Evolutionary conservation across 2,329 filamentous ascomycete genomes (phyloP).

Genomic region (Talaromyces rugulosus): DNA sequence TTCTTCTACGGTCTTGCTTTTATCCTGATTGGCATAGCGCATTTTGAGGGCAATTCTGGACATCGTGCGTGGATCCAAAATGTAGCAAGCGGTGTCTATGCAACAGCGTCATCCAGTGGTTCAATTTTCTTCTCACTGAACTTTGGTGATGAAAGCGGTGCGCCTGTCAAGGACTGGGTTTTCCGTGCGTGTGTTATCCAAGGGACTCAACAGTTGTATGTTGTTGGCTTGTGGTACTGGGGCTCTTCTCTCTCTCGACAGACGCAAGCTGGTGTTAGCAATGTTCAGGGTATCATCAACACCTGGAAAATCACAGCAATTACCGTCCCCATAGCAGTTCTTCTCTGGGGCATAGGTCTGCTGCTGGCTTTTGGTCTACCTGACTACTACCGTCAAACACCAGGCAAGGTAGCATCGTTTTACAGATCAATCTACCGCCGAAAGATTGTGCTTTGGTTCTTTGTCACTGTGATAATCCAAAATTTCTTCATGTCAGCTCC

Average conservation of each 20-base stretch:
- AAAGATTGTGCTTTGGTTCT: slow-evolving; percentile 65
- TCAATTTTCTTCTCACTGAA: slow-evolving; percentile 65
- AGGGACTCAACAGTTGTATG: slow-evolving; percentile 63
- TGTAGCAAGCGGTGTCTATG: slow-evolving; percentile 59
- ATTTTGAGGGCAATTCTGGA: slow-evolving; percentile 43
- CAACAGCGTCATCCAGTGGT: slow-evolving; percentile 59
- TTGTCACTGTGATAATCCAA: slow-evolving; percentile 59
- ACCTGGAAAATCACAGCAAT: slow-evolving; percentile 50
- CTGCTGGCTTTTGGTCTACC: slow-evolving; percentile 60
- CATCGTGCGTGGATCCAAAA: slow-evolving; percentile 55
- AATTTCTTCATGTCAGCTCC: slow-evolving; percentile 65
- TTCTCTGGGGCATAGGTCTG: slow-evolving; percentile 55
- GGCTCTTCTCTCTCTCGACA: slow-evolving; percentile 37
- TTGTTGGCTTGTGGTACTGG: slow-evolving; percentile 65
- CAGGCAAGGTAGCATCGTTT: slow-evolving; percentile 62
- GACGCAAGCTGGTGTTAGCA: slow-evolving; percentile 38
- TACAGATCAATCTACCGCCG: slow-evolving; percentile 59
- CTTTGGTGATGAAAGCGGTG: slow-evolving; percentile 61
- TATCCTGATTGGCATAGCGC: slow-evolving; percentile 59
- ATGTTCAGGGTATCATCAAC: slow-evolving; percentile 36
- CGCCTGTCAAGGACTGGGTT: slow-evolving; percentile 62
- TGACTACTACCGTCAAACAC: slow-evolving; percentile 62
- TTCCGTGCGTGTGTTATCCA: slow-evolving; percentile 63
- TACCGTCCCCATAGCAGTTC: slow-evolving; percentile 53
- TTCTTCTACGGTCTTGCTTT: slow-evolving; percentile 61